Conservation (phyloP, 345 rosid species). For the Acer negundo region DNA sequence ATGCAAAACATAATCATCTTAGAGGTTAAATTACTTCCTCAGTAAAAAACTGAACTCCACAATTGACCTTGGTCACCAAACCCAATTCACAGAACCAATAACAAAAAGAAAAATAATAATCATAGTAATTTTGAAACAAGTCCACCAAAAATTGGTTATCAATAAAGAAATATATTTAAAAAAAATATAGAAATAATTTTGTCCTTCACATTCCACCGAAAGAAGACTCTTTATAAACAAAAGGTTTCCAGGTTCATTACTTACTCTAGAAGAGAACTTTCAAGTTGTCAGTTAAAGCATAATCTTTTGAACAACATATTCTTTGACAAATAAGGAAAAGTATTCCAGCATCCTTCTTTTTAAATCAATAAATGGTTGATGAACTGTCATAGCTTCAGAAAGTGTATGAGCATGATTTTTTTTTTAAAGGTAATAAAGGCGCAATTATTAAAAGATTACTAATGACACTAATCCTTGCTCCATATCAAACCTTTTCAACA, state of each 20-base stretch:
- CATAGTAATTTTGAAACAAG: background rate
- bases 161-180: background rate
- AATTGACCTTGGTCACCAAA: background rate
- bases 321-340: background rate
- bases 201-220: background rate
- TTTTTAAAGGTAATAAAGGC: background rate
- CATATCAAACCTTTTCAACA: background rate
- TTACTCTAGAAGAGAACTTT: background rate
- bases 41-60: background rate
- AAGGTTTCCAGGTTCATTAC: background rate
- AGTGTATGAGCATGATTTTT: background rate
- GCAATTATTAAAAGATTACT: background rate
- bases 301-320: background rate
- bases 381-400: background rate
- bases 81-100: background rate
- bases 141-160: background rate
- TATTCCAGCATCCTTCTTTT: background rate
- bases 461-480: background rate
- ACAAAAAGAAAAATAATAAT: background rate
- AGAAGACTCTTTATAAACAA: background rate
- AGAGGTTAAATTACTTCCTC: conserved; percentile 2
- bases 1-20: background rate
- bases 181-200: no score
- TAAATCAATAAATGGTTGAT: background rate
- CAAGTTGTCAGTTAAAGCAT: background rate